Conservation (phyloP, 2,329 filamentous ascomycete genomes). For the Alternaria sp. region DNA sequence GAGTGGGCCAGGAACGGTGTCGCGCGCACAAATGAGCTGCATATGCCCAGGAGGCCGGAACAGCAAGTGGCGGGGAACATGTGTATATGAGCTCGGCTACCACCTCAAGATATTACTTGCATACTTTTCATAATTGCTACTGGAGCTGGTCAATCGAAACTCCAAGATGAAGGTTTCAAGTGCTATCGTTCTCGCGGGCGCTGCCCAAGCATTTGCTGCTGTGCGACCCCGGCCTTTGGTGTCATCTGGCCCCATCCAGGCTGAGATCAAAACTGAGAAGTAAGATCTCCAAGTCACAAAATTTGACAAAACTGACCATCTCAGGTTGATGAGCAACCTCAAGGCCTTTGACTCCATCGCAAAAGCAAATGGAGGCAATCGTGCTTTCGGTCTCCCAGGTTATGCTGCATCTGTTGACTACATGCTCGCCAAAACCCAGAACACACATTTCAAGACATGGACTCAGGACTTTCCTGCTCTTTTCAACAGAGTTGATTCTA, state of each 20-base stretch:
- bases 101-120: slow-evolving; percentile 8
- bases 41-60: slow-evolving; percentile 23
- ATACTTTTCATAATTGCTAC: neutral
- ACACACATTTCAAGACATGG: slow-evolving; percentile 54
- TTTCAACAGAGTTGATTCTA: slow-evolving; percentile 54
- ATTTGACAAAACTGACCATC: neutral
- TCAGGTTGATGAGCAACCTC: slow-evolving; percentile 64
- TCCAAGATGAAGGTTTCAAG: slow-evolving; percentile 41
- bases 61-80: slow-evolving; percentile 9
- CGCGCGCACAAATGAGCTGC: slow-evolving; percentile 23
- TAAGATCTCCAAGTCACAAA: slow-evolving; percentile 17
- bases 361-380: slow-evolving; percentile 65
- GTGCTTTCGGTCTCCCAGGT: slow-evolving; percentile 68
- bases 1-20: slow-evolving; percentile 25
- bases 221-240: slow-evolving; percentile 36
- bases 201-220: slow-evolving; percentile 36
- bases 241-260: slow-evolving; percentile 53
- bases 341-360: slow-evolving; percentile 65
- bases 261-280: slow-evolving; percentile 52
- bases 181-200: slow-evolving; percentile 34
- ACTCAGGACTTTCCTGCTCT: slow-evolving; percentile 61
- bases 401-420: slow-evolving; percentile 68
- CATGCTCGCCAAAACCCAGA: slow-evolving; percentile 60
- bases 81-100: slow-evolving; percentile 25
- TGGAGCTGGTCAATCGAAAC: slow-evolving; percentile 1